Conservation (phyloP, 345 rosid genomes). For the Eucalyptus melliodora region DNA sequence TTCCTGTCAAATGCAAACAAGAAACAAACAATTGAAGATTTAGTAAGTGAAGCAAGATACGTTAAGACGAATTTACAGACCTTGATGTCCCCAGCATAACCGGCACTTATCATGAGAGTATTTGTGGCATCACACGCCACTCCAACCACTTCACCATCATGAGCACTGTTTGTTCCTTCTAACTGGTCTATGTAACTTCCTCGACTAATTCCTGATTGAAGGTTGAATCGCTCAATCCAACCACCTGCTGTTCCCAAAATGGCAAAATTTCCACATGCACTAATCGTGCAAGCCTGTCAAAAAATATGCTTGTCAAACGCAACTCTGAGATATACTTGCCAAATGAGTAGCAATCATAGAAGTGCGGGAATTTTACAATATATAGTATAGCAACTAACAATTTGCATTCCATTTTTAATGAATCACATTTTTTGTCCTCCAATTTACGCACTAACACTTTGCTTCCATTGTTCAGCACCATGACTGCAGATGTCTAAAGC, state of each 20-base stretch:
- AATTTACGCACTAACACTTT: not conserved
- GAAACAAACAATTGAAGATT: not conserved
- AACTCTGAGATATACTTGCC: not conserved
- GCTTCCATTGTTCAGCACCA: not conserved
- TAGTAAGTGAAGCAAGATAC: not conserved
- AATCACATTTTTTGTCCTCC: not conserved
- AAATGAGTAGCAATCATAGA: not conserved
- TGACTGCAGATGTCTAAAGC: not conserved
- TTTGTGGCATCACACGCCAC: constrained; percentile 95
- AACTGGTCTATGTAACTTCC: constrained; percentile 65
- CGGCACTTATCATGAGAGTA: constrained; percentile 86
- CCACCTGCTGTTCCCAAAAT: constrained; percentile 88
- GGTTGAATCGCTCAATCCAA: constrained; percentile 91
- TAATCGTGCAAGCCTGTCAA: constrained; percentile 74
- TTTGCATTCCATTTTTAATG: not conserved
- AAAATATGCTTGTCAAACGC: not conserved
- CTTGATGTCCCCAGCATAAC: constrained; percentile 87
- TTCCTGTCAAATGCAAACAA: not conserved
- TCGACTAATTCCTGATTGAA: constrained; percentile 92
- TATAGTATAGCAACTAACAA: not conserved
- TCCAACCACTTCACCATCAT: constrained; percentile 76
- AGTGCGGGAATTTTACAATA: not conserved
- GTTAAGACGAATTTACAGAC: constrained; percentile 5
- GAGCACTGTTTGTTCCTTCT: constrained; percentile 46
- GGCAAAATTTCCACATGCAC: constrained; percentile 97